phyloP scores from a whole-genome alignment of 768 basidiomycete species.

The Cantharellus anzutake region DNA sequence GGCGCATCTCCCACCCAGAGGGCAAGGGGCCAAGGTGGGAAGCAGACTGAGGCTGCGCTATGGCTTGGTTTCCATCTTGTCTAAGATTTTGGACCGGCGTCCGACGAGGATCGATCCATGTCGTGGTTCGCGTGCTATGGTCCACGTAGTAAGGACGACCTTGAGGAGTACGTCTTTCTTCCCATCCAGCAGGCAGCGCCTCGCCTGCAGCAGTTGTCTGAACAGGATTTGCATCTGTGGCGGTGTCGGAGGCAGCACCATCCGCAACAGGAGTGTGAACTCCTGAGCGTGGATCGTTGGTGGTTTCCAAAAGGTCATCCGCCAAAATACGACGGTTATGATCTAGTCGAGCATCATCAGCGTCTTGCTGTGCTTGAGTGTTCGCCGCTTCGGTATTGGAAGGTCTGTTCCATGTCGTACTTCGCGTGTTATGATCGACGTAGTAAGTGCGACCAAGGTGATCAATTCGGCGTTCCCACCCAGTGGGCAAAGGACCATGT shows the following conservation, averaged over 20 bases:
- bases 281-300: conserved; percentile 12
- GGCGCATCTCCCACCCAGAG: conserved; percentile 99
- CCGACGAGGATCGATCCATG: conserved; percentile 99
- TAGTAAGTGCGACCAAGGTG: conserved; percentile 93
- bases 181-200: conserved; percentile 91
- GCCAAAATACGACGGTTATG: conserved; percentile 69
- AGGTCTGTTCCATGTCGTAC: conserved; percentile 94
- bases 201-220: conserved; percentile 62
- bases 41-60: conserved; percentile 44
- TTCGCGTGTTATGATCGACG: conserved; percentile 95
- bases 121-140: conserved; percentile 97
- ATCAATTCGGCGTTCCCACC: conserved; percentile 96
- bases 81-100: conserved; percentile 94
- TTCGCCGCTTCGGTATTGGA: conserved; percentile 50
- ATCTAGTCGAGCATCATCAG: conserved; percentile 70
- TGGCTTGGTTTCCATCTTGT: conserved; percentile 48
- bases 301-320: conserved; percentile 60
- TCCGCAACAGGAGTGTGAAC: conserved; percentile 11
- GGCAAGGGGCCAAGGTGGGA: conserved; percentile 93
- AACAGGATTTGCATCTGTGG: conserved; percentile 8
- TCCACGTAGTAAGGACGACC: conserved; percentile 98
- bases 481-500: conserved; percentile 70
- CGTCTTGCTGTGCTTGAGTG: conserved; percentile 35
- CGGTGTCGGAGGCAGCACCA: conserved; percentile 7
- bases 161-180: conserved; percentile 95